These are phyloP conservation scores for Tricholoma bakamatsutake DNA, from an alignment of 768 basidiomycete genomes.

Conservation along the genomic window DNA sequence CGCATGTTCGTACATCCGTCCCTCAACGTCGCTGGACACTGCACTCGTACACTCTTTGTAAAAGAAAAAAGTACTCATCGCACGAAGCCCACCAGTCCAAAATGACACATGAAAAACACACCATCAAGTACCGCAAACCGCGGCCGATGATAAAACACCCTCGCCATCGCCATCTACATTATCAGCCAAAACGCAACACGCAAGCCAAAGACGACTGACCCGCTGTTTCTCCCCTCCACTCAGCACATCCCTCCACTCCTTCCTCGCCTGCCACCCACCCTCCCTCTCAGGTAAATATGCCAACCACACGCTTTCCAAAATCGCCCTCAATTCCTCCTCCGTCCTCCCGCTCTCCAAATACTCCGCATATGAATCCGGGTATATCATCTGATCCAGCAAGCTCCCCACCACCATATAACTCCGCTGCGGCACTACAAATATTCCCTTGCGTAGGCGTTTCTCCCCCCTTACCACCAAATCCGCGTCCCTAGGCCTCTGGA, in stretches of 20 bases:
- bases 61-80: neutral
- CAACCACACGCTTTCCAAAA: conserved; percentile 77
- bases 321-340: conserved; percentile 63
- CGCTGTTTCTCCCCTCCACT: conserved; percentile 97
- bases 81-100: conserved; percentile 2
- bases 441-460: conserved; percentile 36
- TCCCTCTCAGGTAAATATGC: conserved; percentile 82
- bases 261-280: conserved; percentile 83
- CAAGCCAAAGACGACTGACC: conserved; percentile 30
- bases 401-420: conserved; percentile 89
- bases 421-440: conserved; percentile 89
- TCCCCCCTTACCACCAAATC: neutral
- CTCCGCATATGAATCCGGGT: conserved; percentile 80
- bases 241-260: conserved; percentile 95
- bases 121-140: conserved; percentile 84
- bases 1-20: conserved; percentile 90
- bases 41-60: conserved; percentile 96
- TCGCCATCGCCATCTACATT: conserved; percentile 77
- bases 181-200: conserved; percentile 2
- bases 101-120: conserved; percentile 28
- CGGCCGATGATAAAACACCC: conserved; percentile 87
- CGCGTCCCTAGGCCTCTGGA: conserved; percentile 28
- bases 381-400: conserved; percentile 89
- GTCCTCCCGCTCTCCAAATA: conserved; percentile 57
- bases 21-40: conserved; percentile 94